These are phyloP conservation scores for Vitis riparia DNA, from an alignment of 164 flowering plant species.

Conservation along the genomic window DNA sequence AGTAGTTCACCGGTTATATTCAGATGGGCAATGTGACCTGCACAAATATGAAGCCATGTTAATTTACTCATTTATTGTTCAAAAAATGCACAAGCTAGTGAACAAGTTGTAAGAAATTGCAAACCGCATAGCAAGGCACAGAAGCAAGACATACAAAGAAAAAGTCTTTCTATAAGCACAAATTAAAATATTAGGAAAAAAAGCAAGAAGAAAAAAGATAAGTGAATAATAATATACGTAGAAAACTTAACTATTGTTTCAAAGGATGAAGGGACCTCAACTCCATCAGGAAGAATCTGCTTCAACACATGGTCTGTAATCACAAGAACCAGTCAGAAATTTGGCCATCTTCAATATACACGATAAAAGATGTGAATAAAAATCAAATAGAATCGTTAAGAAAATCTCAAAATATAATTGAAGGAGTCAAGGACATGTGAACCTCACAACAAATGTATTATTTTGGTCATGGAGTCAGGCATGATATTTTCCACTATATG, in stretches of 20 bases:
- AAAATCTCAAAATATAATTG: neutral
- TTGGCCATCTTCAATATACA: neutral
- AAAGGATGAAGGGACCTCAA: conserved; percentile 94
- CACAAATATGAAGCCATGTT: conserved; percentile 16
- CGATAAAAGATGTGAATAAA: neutral
- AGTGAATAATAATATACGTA: neutral
- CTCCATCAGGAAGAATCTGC: conserved; percentile 89
- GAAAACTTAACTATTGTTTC: conserved; percentile 95
- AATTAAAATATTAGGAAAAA: neutral
- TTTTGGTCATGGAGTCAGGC: too few species aligned
- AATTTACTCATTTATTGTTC: conserved; percentile 5
- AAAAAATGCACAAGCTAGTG: too few species aligned
- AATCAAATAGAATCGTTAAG: neutral
- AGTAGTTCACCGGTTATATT: conserved; percentile 86
- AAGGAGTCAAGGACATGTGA: neutral
- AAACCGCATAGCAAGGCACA: too few species aligned
- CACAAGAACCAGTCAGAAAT: conserved; percentile 9
- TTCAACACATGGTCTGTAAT: conserved; percentile 76
- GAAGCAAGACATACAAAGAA: neutral
- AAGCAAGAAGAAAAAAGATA: neutral
- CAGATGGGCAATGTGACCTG: conserved; percentile 98
- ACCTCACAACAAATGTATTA: neutral
- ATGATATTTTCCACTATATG: too few species aligned
- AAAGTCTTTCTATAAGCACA: neutral
- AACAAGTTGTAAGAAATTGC: too few species aligned